A percentile compares a stretch with the other conserved stretches of the same genome.
Conservation (phyloP, 1,139 yeast genomes). For the Kodamaea fungicola region DNA sequence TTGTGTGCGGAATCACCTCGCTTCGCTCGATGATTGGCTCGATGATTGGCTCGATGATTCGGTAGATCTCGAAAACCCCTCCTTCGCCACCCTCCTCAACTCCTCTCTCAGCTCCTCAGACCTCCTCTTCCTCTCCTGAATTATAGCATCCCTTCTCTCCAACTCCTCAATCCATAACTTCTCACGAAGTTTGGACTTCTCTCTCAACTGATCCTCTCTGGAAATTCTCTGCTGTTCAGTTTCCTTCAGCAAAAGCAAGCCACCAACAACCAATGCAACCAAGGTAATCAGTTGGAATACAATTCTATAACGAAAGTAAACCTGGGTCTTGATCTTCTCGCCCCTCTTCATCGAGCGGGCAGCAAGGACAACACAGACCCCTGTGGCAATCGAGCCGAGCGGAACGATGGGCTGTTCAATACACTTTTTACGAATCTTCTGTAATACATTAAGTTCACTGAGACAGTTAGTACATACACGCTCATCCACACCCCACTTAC, state of each 20-base stretch:
- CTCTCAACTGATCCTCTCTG: constrained; percentile 59
- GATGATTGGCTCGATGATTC: too few relatives aligned
- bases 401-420: constrained; percentile 83
- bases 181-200: constrained; percentile 82
- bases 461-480: constrained; percentile 9
- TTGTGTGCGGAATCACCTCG: too few relatives aligned
- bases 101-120: constrained; percentile 38
- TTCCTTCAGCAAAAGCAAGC: constrained; percentile 55
- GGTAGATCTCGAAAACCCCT: constrained; percentile 28
- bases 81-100: constrained; percentile 36
- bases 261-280: constrained; percentile 79
- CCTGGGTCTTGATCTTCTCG: constrained; percentile 71
- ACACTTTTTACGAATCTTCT: constrained; percentile 30
- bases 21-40: too few relatives aligned
- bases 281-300: constrained; percentile 81
- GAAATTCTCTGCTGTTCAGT: constrained; percentile 40
- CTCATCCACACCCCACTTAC: constrained; percentile 13
- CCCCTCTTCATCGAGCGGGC: constrained; percentile 74
- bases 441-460: constrained; percentile 20
- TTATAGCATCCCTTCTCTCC: constrained; percentile 73
- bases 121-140: constrained; percentile 59
- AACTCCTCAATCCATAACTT: constrained; percentile 87
- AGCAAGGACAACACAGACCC: constrained; percentile 77
- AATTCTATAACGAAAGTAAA: constrained; percentile 87
- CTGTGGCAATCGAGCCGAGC: constrained; percentile 71